These are phyloP conservation scores for Myxozyma kluyveri DNA, from an alignment of 805 yeast species.

Conservation along the genomic window DNA sequence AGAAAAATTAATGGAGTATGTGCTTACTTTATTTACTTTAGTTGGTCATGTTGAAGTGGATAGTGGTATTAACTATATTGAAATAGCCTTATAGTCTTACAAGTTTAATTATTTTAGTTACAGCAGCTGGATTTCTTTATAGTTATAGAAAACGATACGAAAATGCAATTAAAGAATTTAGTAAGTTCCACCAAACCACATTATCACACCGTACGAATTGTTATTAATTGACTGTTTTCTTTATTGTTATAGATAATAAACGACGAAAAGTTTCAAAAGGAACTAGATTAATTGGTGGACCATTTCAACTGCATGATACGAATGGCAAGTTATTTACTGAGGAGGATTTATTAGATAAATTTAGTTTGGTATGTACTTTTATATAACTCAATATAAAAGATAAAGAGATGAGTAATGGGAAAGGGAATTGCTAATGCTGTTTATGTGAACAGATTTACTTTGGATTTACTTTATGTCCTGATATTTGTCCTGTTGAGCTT, in stretches of 20 bases:
- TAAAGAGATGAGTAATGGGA: neutral
- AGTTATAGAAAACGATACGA: conserved; percentile 21
- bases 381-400: neutral
- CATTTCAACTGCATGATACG: conserved; percentile 69
- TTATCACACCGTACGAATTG: too few species aligned
- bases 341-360: conserved; percentile 70
- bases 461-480: conserved; percentile 98
- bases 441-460: conserved; percentile 64
- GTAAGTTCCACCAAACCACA: conserved; percentile 11
- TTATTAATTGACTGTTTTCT: too few species aligned
- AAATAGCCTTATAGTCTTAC: conserved; percentile 9
- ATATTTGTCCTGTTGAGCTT: conserved; percentile 96
- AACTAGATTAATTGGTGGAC: conserved; percentile 97
- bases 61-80: neutral
- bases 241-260: too few species aligned
- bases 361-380: conserved; percentile 49
- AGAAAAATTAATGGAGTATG: conserved; percentile 16
- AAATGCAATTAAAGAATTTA: conserved; percentile 15
- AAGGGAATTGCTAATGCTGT: neutral
- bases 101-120: conserved; percentile 14
- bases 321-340: conserved; percentile 74
- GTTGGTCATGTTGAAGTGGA: neutral
- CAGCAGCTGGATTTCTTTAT: conserved; percentile 9
- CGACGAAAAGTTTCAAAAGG: too few species aligned
- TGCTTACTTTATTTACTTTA: neutral